Conservation (phyloP, 306 rosid genomes). For the Oemleria cerasiformis region DNA sequence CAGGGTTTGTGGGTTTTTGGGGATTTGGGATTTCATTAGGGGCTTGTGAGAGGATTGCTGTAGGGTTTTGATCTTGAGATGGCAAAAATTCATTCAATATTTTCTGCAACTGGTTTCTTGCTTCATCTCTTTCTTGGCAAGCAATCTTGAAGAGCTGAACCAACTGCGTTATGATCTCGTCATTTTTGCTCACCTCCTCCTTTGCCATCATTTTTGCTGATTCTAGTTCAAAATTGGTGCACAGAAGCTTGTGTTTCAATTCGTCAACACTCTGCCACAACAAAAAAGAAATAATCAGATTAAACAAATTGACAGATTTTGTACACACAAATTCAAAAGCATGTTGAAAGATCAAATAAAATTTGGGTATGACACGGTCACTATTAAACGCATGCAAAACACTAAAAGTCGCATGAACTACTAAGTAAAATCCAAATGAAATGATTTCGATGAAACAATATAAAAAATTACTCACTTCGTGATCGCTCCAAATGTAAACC, state of each 20-base stretch:
- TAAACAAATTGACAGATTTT: background rate
- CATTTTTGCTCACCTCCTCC: conserved; percentile 36
- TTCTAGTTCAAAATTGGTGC: conserved; percentile 38
- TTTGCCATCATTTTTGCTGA: conserved; percentile 34
- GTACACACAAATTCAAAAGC: too few species aligned
- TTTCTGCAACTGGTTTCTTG: conserved; percentile 46
- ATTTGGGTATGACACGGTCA: too few species aligned
- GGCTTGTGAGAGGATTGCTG: background rate
- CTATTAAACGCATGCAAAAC: too few species aligned
- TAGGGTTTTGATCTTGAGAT: conserved; percentile 2
- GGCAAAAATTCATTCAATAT: conserved; percentile 30
- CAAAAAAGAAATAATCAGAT: background rate
- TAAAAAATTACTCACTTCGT: conserved; percentile 13
- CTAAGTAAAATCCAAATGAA: background rate
- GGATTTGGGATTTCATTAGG: background rate
- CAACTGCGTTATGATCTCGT: conserved; percentile 35
- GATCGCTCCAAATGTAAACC: conserved; percentile 9
- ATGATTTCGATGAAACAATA: background rate
- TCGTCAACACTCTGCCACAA: conserved; percentile 38
- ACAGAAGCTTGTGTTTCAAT: conserved; percentile 35
- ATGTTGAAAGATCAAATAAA: too few species aligned
- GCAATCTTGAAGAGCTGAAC: conserved; percentile 34
- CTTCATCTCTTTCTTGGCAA: conserved; percentile 67
- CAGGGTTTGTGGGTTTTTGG: background rate
- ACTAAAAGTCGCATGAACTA: too few species aligned